A percentile compares a stretch with the other conserved stretches of the same genome.
phyloP scores from a whole-genome alignment of 2,329 filamentous ascomycete genomes.

The Colletotrichum sp. region DNA sequence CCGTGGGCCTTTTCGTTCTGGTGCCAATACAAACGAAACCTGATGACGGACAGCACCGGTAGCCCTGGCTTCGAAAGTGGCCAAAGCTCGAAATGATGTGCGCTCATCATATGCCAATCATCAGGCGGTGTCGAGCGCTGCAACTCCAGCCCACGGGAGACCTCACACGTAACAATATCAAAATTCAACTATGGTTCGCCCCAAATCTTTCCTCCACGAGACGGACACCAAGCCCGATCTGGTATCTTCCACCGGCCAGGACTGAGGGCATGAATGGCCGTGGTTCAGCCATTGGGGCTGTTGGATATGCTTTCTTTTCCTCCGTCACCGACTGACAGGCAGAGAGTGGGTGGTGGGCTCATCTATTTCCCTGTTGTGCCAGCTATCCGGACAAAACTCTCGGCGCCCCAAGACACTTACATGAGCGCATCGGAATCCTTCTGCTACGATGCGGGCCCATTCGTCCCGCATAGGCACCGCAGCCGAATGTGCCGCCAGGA shows the following conservation, averaged over 20 bases:
- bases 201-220: background rate
- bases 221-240: background rate
- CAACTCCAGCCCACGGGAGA: background rate
- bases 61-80: background rate
- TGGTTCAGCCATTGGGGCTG: background rate
- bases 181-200: background rate
- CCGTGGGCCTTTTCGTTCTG: background rate
- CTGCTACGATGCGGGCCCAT: background rate
- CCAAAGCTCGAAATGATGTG: slow-evolving; percentile 2
- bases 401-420: background rate
- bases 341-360: background rate
- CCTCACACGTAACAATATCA: background rate
- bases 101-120: background rate
- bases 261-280: background rate
- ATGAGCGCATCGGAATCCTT: background rate
- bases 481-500: background rate
- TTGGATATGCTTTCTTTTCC: background rate
- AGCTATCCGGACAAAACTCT: slow-evolving; percentile 2
- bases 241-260: background rate
- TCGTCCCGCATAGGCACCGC: background rate
- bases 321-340: background rate
- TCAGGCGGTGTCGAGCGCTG: background rate
- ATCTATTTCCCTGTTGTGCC: background rate
- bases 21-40: background rate
- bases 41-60: background rate